These are phyloP conservation scores for Emergomyces pasteurianus DNA, from an alignment of 2,329 filamentous ascomycete species.

Conservation along the genomic window DNA sequence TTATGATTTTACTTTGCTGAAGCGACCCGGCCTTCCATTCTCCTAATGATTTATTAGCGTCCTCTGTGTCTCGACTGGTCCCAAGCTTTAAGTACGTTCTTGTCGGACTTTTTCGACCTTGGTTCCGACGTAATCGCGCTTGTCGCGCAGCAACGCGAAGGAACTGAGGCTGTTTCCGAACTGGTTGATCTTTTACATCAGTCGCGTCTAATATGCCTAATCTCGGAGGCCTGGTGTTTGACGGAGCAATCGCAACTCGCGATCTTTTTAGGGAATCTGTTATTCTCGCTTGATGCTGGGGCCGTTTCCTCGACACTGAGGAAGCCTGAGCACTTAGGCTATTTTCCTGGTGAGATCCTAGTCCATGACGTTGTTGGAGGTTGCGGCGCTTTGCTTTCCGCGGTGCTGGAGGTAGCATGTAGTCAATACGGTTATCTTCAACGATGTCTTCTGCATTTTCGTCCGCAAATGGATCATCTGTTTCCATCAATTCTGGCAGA, in stretches of 20 bases:
- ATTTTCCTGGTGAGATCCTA: slow-evolving; percentile 3
- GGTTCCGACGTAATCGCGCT: slow-evolving; percentile 36
- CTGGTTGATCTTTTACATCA: slow-evolving; percentile 19
- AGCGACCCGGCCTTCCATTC: slow-evolving; percentile 41
- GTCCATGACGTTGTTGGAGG: slow-evolving; percentile 11
- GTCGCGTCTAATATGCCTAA: slow-evolving; percentile 43
- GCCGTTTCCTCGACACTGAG: slow-evolving; percentile 14
- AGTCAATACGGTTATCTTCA: slow-evolving; percentile 32
- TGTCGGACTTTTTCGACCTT: slow-evolving; percentile 40
- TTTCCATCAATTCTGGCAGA: slow-evolving; percentile 12
- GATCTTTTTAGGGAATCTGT: slow-evolving; percentile 19
- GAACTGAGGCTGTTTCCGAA: slow-evolving; percentile 38
- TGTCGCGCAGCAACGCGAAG: slow-evolving; percentile 44
- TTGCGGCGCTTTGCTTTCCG: slow-evolving; percentile 11
- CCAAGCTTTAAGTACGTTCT: slow-evolving; percentile 42
- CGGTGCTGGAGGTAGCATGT: slow-evolving; percentile 25
- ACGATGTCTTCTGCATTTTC: slow-evolving; percentile 24
- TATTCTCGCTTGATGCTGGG: slow-evolving; percentile 25
- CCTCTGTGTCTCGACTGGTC: slow-evolving; percentile 42
- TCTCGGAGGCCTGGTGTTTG: slow-evolving; percentile 15
- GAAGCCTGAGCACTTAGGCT: background rate
- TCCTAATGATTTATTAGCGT: slow-evolving; percentile 38
- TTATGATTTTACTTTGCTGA: slow-evolving; percentile 16
- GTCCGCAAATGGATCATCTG: slow-evolving; percentile 11
- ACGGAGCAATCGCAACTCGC: slow-evolving; percentile 13